Evolutionary conservation across 306 rosid species (phyloP).

Genomic region (Castanea sativa): DNA sequence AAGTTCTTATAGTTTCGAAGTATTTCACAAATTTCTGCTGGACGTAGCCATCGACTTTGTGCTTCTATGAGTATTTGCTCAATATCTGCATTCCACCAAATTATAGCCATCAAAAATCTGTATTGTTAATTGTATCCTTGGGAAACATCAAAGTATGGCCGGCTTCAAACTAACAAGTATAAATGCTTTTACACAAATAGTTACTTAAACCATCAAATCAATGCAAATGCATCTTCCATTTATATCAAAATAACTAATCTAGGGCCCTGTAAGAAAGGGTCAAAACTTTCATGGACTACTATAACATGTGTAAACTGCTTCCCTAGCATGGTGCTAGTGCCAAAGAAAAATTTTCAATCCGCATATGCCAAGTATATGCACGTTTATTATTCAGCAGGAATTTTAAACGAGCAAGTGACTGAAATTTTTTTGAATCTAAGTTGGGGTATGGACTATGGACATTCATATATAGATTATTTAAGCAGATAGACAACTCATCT

Average conservation of each 20-base stretch:
- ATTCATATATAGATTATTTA: not conserved
- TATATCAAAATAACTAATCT: not conserved
- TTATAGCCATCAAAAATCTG: conserved; percentile 13
- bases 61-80: conserved; percentile 65
- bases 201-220: not conserved
- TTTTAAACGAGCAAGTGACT: not conserved
- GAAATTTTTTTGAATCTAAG: not conserved
- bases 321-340: not conserved
- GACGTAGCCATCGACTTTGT: conserved; percentile 86
- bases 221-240: not conserved
- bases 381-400: not conserved
- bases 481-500: not conserved
- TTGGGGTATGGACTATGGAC: not conserved
- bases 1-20: conserved; percentile 55
- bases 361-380: not conserved
- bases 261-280: not conserved
- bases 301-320: not conserved
- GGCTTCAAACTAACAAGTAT: not conserved
- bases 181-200: not conserved
- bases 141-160: not conserved
- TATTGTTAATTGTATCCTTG: not conserved
- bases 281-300: not conserved
- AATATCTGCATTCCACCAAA: conserved; percentile 52
- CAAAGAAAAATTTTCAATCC: not conserved
- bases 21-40: conserved; percentile 84